Conservation (phyloP, 345 rosid genomes). For the Orychophragmus violaceus region DNA sequence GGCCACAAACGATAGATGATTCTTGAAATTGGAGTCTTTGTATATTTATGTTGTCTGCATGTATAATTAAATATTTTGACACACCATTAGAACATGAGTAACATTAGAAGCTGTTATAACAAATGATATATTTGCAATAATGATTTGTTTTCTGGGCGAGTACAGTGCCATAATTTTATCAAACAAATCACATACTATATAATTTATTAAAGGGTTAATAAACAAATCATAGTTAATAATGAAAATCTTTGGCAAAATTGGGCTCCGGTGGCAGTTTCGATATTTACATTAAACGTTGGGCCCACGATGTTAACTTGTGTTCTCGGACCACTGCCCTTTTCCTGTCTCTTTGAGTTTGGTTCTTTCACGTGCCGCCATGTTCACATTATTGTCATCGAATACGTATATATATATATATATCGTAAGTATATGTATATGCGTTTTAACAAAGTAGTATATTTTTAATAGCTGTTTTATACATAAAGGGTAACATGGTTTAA, state of each 20-base stretch:
- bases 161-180: slow-evolving; percentile 1
- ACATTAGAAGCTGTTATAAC: neutral
- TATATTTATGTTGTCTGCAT: neutral
- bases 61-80: neutral
- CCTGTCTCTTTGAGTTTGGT: slow-evolving; percentile 26
- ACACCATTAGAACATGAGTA: neutral
- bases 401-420: neutral
- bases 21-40: neutral
- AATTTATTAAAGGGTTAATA: neutral
- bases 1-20: too few relatives aligned
- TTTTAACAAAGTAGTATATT: neutral
- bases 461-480: neutral
- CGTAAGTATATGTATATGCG: neutral
- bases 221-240: slow-evolving; percentile 9
- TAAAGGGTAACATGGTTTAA: neutral
- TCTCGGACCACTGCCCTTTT: slow-evolving; percentile 8
- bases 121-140: neutral
- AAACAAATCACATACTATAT: slow-evolving; percentile 1
- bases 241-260: neutral
- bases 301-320: slow-evolving; percentile 27
- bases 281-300: neutral
- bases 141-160: neutral
- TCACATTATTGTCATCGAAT: slow-evolving; percentile 21
- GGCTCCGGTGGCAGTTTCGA: neutral
- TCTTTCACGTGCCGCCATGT: slow-evolving; percentile 35